Base-by-base conservation (phyloP, 2,329 filamentous ascomycete genomes). In the Aspergillus phoenicis region DNA sequence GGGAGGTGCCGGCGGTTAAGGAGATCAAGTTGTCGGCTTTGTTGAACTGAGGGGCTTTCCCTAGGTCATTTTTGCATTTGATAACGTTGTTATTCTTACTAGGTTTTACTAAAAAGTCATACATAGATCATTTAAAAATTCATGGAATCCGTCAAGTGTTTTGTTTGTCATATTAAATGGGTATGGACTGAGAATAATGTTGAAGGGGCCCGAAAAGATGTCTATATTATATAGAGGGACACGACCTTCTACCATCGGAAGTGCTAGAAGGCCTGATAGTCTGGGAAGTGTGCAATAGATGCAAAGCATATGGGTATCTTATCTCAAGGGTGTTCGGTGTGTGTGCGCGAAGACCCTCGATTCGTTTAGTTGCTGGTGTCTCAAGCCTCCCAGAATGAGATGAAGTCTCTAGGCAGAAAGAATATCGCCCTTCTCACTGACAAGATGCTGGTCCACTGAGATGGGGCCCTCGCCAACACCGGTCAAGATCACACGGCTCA, bases 401-500 rank as follows among this genome's bases (percentile, higher is more conserved):
- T 30, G 26, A n/a, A 30, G 47, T 20, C 30, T 61, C 15, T 53
- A 66, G n/a, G 51, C 39, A 54, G 64, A 66, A 62, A 78, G 65
- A 57, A 77, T 73, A 68, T 84, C 79, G 13, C 89, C 89, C 58
- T 86, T 83, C 73, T 88, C 89, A 64, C 84, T 85, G 62, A 96
- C 85, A 63, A 97, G 79, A 72, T 89, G 88, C 73, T 94, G 85
- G 15, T 94, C 85, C 4, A 92, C 91, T 82, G 87, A 91, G 65
- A 89, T 79, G 0, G 95, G 95, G 0, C 94, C 95, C 75, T 96
- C 91, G 1, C 95, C 95, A 47, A 99, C 95, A 56, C 89, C 85
- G 1, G 96, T 98, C 80, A 93, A 81, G 68, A 99, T 99, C 39
- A 99, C 89, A 65, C 93, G 86, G 77, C 89, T 92, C 5, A 99